Conservation (phyloP, 1,139 yeast species). For the Nakaseomyces delphensis region DNA sequence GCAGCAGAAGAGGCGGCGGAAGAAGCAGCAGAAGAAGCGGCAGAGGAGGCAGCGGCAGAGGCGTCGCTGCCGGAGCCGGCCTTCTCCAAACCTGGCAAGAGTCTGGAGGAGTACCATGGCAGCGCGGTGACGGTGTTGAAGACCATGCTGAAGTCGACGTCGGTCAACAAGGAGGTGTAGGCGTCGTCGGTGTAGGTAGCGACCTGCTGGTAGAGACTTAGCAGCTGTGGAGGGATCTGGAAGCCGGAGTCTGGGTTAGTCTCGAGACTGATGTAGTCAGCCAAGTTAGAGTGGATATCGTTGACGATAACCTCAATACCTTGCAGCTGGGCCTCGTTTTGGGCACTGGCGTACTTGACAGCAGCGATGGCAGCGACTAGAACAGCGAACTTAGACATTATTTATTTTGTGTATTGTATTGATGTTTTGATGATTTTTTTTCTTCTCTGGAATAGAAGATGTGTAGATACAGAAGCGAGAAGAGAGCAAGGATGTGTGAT, state of each 20-base stretch:
- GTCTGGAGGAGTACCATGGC: constrained; percentile 39
- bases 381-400: constrained; percentile 8
- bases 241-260: constrained; percentile 11
- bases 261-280: constrained; percentile 15
- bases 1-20: constrained; percentile 14
- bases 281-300: constrained; percentile 14
- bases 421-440: no score
- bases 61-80: constrained; percentile 21
- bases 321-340: constrained; percentile 12
- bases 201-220: constrained; percentile 30
- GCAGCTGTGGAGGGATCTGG: constrained; percentile 28
- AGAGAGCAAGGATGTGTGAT: no score
- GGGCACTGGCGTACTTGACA: constrained; percentile 10
- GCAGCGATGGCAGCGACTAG: constrained; percentile 11
- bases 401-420: not conserved
- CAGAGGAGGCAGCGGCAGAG: constrained; percentile 19
- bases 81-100: constrained; percentile 26
- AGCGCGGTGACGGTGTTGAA: constrained; percentile 34
- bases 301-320: constrained; percentile 15
- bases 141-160: constrained; percentile 24
- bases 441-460: no score
- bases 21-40: constrained; percentile 16
- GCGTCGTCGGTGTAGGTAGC: constrained; percentile 38
- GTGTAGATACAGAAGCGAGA: no score
- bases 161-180: constrained; percentile 34